Percentiles rank a stretch among this genome's conserved stretches.
phyloP scores from a whole-genome alignment of 768 basidiomycete species.

The Mycena belliarum region DNA sequence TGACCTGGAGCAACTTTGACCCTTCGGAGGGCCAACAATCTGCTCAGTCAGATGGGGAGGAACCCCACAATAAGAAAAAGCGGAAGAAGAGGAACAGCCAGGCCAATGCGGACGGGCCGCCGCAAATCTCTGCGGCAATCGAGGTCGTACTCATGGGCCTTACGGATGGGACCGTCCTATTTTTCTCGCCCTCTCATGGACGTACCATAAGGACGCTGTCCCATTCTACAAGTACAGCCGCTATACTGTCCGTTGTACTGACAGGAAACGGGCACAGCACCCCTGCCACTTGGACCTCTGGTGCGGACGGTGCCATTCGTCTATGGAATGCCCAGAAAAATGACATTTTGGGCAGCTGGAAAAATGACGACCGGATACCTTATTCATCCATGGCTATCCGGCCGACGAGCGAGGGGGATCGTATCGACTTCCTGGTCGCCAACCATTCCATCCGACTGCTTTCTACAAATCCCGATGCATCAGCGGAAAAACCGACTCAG shows the following conservation, averaged over 20 bases:
- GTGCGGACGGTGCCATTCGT: conserved; percentile 56
- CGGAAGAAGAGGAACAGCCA: conserved; percentile 45
- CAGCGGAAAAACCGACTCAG: conserved; percentile 45
- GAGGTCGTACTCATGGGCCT: conserved; percentile 59
- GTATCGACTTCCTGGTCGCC: conserved; percentile 53
- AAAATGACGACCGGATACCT: conserved; percentile 58
- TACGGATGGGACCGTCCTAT: conserved; percentile 55
- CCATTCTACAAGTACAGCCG: conserved; percentile 53
- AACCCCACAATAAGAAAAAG: conserved; percentile 54
- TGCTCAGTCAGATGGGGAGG: conserved; percentile 26
- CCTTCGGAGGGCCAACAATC: conserved; percentile 28
- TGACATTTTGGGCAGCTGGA: conserved; percentile 50
- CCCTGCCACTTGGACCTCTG: conserved; percentile 54
- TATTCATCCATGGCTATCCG: conserved; percentile 53
- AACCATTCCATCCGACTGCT: conserved; percentile 61
- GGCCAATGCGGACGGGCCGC: conserved; percentile 25
- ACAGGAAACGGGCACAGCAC: conserved; percentile 31
- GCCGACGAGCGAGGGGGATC: conserved; percentile 38
- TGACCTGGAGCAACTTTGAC: conserved; percentile 52
- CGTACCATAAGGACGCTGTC: conserved; percentile 56
- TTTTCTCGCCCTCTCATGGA: conserved; percentile 65
- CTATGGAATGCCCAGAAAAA: conserved; percentile 59
- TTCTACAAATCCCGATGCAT: conserved; percentile 34
- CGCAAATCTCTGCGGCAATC: conserved; percentile 28
- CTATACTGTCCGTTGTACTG: conserved; percentile 50